Base-by-base conservation (phyloP, 2,329 filamentous ascomycete genomes). In the Penicillium freii region DNA sequence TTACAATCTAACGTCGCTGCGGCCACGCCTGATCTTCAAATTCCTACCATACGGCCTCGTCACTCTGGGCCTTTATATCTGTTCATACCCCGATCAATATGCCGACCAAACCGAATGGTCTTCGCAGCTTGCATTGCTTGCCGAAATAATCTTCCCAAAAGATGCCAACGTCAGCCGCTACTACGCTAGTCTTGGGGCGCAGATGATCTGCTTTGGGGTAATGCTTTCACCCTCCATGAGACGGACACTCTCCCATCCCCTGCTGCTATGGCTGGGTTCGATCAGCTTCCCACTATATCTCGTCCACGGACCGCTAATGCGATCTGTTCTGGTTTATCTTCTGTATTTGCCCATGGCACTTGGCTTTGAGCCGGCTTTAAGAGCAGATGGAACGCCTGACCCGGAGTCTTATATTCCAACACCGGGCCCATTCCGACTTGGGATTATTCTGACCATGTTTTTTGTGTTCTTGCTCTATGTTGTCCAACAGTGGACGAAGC, bases 201-300 rank as follows among this genome's bases (percentile, higher is more conserved):
- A 79, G 6, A 73, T 81, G 23, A 75, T 84, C 49, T 73, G 79
- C 4, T 65, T 84, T 5, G 81, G 79, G 10, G 76, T 84, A 59
- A 78, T 84, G 65, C 80, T 83, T 63, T 84, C 80, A 0, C 77
- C 78, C 1, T 69, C 72, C 29, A 72, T 82, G 31, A 84, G 84
- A 59, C 78, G 77, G 50, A 62, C 82, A 0, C 77, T 87, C 3
- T 82, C 82, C 4, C 80, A 80, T 57, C 79, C 78, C 33, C 77
- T 80, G 54, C 80, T 87, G 43, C 77, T 85, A 44, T 87, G 84
- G 80, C 79, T 87, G 13, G 85, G 85, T 44, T 83, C 82, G 65
- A 81, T 87, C 72, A 85, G 82, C 44, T 87, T 87, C 65, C 84
- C 85, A 1, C 82, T 88, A 15, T 87, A 87, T 65, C 78, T 88